Evolutionary conservation across 768 basidiomycete genomes (phyloP).

Genomic region (Terana coerulea): DNA sequence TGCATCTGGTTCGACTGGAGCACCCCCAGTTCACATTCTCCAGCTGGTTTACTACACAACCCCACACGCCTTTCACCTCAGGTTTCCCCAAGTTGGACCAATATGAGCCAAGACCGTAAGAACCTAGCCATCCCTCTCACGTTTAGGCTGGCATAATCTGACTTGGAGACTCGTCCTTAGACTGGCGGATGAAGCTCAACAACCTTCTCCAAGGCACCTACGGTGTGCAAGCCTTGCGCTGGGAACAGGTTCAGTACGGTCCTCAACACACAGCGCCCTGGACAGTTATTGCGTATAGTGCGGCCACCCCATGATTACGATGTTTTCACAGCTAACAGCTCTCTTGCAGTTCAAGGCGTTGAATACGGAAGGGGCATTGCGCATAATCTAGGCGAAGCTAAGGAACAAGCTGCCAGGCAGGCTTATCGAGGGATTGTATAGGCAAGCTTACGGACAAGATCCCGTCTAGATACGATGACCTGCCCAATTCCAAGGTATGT

Average conservation of each 20-base stretch:
- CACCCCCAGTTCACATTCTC: too few relatives aligned
- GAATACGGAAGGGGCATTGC: constrained; percentile 23
- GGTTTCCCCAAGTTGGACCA: too few relatives aligned
- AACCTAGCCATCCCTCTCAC: too few relatives aligned
- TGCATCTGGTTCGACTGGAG: too few relatives aligned
- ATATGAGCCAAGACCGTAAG: too few relatives aligned
- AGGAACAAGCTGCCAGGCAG: constrained; percentile 23
- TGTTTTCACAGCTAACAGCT: not conserved
- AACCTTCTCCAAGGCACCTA: constrained; percentile 21
- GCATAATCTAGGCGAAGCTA: constrained; percentile 17
- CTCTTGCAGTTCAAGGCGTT: constrained; percentile 19
- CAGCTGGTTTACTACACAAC: too few relatives aligned
- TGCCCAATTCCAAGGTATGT: too few relatives aligned
- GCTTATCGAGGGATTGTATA: constrained; percentile 13
- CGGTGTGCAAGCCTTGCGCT: not conserved
- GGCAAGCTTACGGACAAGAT: constrained; percentile 1
- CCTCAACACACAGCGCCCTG: constrained; percentile 24
- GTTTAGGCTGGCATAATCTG: not conserved
- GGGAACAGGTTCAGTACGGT: constrained; percentile 16
- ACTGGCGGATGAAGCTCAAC: constrained; percentile 24
- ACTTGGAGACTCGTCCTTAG: constrained; percentile 6
- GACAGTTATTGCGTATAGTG: constrained; percentile 28
- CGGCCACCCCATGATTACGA: constrained; percentile 11
- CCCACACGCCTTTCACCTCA: too few relatives aligned
- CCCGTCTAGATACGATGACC: too few relatives aligned